Evolutionary conservation across 371 early-diverging fungal species (phyloP).

Genomic region (Mortierella sp.): DNA sequence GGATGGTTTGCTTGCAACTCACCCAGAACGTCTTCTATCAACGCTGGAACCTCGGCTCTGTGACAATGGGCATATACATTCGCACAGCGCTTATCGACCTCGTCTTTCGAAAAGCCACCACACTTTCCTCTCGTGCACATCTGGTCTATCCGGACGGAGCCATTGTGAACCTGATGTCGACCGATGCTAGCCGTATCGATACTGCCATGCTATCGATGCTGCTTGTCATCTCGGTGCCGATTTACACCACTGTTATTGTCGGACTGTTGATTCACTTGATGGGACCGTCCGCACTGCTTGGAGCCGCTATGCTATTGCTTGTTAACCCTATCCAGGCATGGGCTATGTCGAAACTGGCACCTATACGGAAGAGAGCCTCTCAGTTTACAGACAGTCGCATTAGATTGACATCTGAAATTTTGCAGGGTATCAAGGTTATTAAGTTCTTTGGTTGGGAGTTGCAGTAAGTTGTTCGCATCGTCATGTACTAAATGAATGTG

Average conservation of each 20-base stretch:
- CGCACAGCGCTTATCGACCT: slow-evolving; percentile 62
- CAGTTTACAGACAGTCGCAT: slow-evolving; percentile 46
- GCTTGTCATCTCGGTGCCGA: slow-evolving; percentile 55
- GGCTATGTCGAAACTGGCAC: slow-evolving; percentile 16
- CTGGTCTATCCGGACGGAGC: slow-evolving; percentile 66
- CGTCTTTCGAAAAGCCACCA: slow-evolving; percentile 65
- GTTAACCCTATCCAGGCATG: slow-evolving; percentile 39
- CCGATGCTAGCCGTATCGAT: slow-evolving; percentile 70
- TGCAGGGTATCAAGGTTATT: slow-evolving; percentile 54
- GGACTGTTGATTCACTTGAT: slow-evolving; percentile 58
- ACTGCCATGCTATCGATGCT: slow-evolving; percentile 54
- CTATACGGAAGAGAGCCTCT: slow-evolving; percentile 47
- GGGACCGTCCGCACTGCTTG: slow-evolving; percentile 64
- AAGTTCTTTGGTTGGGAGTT: slow-evolving; percentile 70
- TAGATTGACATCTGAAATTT: slow-evolving; percentile 43
- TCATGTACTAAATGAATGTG: too few species aligned
- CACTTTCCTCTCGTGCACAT: slow-evolving; percentile 7
- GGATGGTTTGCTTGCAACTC: too few species aligned
- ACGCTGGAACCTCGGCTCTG: slow-evolving; percentile 12
- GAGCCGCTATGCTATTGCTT: slow-evolving; percentile 56
- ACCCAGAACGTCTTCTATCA: too few species aligned
- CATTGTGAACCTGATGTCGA: slow-evolving; percentile 77
- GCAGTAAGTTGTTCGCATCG: too few species aligned
- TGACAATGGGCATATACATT: slow-evolving; percentile 54
- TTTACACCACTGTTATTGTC: slow-evolving; percentile 53